These are phyloP conservation scores for Carpinus viminea DNA, from an alignment of 306 rosid species.

Conservation along the genomic window DNA sequence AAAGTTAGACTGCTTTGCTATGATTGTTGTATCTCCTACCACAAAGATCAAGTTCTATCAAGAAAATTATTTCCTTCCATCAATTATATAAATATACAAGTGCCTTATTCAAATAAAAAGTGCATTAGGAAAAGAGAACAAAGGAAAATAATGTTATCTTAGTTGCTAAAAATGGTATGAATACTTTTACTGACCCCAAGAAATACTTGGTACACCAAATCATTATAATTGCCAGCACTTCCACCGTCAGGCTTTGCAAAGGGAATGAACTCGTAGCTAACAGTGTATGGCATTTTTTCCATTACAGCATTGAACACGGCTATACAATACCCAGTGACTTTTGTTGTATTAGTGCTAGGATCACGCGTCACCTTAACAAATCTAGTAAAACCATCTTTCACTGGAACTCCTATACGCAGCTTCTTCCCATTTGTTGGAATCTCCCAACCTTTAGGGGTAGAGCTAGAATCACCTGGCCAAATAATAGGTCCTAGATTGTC, in stretches of 20 bases:
- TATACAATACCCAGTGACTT: slow-evolving; percentile 47
- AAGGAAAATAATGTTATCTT: too few species aligned
- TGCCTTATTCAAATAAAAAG: too few species aligned
- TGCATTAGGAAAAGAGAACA: too few species aligned
- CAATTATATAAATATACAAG: neutral
- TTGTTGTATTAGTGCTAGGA: slow-evolving; percentile 5
- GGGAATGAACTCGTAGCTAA: slow-evolving; percentile 43
- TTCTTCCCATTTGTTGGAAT: slow-evolving; percentile 43
- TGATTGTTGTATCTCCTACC: slow-evolving; percentile 41
- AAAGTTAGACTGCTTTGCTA: slow-evolving; percentile 45
- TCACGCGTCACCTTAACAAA: slow-evolving; percentile 29
- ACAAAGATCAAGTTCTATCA: slow-evolving; percentile 45
- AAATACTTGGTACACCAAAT: slow-evolving; percentile 43
- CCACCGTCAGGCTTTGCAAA: slow-evolving; percentile 21
- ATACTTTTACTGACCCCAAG: slow-evolving; percentile 37
- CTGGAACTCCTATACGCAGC: slow-evolving; percentile 44
- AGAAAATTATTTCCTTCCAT: neutral
- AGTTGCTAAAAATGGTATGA: neutral
- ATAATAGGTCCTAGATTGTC: slow-evolving; percentile 25
- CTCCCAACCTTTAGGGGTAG: slow-evolving; percentile 54
- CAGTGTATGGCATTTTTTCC: slow-evolving; percentile 38
- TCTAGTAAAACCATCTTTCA: slow-evolving; percentile 18
- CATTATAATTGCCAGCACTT: slow-evolving; percentile 36
- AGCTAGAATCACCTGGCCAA: slow-evolving; percentile 60
- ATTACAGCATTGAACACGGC: slow-evolving; percentile 51